Evolutionary conservation across 2,329 filamentous ascomycete genomes (phyloP).

Genomic region (Hypoxylon sp.): DNA sequence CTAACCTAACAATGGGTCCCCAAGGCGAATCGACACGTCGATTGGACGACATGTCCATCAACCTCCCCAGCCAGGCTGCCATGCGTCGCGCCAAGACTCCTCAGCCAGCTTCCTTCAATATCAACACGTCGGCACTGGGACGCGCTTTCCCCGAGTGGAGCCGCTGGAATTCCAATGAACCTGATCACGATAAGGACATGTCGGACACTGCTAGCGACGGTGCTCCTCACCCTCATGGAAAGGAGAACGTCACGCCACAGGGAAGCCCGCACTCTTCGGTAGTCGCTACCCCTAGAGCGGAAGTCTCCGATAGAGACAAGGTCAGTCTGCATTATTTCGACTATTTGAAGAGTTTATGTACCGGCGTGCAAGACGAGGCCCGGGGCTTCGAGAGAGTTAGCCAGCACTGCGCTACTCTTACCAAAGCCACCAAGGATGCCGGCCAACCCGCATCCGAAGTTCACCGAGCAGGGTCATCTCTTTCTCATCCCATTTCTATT

Average conservation of each 20-base stretch:
- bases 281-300: constrained; percentile 34
- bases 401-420: background rate
- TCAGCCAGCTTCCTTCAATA: constrained; percentile 46
- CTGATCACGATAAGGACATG: constrained; percentile 54
- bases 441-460: background rate
- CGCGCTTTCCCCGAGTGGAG: constrained; percentile 69
- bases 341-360: background rate
- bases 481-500: constrained; percentile 1
- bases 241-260: constrained; percentile 63
- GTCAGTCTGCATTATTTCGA: constrained; percentile 29
- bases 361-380: background rate
- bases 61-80: constrained; percentile 45
- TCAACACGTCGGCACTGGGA: constrained; percentile 58
- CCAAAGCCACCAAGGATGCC: background rate
- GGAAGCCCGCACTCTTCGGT: constrained; percentile 39
- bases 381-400: background rate
- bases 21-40: constrained; percentile 69
- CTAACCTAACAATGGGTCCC: constrained; percentile 67
- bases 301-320: constrained; percentile 22
- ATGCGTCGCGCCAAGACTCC: constrained; percentile 40
- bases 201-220: constrained; percentile 50
- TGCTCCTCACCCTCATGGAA: constrained; percentile 56
- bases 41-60: constrained; percentile 63
- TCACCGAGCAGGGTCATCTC: background rate
- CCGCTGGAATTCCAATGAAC: constrained; percentile 43